phyloP scores from a whole-genome alignment of 352 stramenopile genomes.

The Globisporangium cystogenes region DNA sequence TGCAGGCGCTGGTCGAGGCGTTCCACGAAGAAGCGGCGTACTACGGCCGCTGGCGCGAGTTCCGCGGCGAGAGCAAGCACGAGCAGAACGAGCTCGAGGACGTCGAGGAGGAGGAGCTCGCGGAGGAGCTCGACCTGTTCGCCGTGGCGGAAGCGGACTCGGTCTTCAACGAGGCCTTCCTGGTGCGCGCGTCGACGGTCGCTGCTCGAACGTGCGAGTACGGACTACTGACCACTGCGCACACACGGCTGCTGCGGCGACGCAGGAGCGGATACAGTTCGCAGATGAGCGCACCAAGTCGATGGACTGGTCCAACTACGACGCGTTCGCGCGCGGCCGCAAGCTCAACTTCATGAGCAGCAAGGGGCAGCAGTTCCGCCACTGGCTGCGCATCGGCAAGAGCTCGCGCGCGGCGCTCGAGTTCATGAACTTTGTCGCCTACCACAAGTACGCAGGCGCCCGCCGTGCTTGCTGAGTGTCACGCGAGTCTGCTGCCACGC shows the following conservation, averaged over 20 bases:
- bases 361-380: constrained; percentile 53
- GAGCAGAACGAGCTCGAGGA: constrained; percentile 74
- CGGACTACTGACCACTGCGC: too few relatives aligned
- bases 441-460: constrained; percentile 58
- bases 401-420: constrained; percentile 71
- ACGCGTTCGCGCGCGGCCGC: constrained; percentile 68
- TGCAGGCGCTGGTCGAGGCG: constrained; percentile 63
- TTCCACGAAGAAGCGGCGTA: constrained; percentile 76
- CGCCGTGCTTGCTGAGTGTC: not conserved
- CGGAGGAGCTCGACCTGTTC: constrained; percentile 82
- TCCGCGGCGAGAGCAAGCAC: constrained; percentile 73
- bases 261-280: constrained; percentile 76
- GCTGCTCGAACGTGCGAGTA: too few relatives aligned
- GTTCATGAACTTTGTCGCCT: constrained; percentile 84
- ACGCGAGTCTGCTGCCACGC: too few relatives aligned
- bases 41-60: constrained; percentile 84
- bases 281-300: constrained; percentile 73
- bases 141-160: constrained; percentile 71
- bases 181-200: constrained; percentile 23
- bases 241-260: not conserved
- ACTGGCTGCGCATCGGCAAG: constrained; percentile 63
- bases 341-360: constrained; percentile 85
- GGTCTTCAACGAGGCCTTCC: constrained; percentile 69
- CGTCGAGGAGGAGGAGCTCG: constrained; percentile 75
- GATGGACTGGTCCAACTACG: constrained; percentile 84